These are phyloP conservation scores for Acarospora socialis DNA, from an alignment of 2,329 filamentous ascomycete species.

Conservation along the genomic window DNA sequence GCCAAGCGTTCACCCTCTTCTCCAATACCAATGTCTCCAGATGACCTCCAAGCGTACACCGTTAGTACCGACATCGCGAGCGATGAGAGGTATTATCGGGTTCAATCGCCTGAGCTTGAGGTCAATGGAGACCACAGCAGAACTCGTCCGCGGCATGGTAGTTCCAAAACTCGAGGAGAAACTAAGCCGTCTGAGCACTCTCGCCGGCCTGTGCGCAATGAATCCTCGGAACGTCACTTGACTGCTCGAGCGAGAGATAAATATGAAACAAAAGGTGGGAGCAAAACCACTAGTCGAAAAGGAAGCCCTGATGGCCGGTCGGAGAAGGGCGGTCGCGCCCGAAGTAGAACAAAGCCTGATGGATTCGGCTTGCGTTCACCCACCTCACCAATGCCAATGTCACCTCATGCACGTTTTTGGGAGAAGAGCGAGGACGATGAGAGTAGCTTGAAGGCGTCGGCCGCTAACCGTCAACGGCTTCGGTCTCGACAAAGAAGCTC, in stretches of 20 bases:
- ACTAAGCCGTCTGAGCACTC: constrained; percentile 22
- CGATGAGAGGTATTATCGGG: constrained; percentile 21
- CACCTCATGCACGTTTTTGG: constrained; percentile 40
- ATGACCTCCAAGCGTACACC: constrained; percentile 47
- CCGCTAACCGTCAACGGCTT: constrained; percentile 30
- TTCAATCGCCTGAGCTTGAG: constrained; percentile 40
- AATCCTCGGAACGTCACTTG: constrained; percentile 12
- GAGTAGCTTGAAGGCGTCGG: constrained; percentile 36
- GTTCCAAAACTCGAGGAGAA: constrained; percentile 21
- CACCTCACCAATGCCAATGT: constrained; percentile 66
- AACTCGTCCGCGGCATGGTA: constrained; percentile 14
- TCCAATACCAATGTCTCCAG: constrained; percentile 85
- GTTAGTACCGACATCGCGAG: constrained; percentile 31
- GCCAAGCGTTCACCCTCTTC: constrained; percentile 82
- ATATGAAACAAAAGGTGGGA: too few relatives aligned
- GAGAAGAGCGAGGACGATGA: constrained; percentile 47
- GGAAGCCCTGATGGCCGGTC: constrained; percentile 32
- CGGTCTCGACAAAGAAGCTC: constrained; percentile 37
- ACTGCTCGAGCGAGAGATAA: too few relatives aligned
- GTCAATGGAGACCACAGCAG: constrained; percentile 17
- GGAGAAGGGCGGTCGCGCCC: constrained; percentile 39
- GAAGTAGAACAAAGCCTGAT: constrained; percentile 46
- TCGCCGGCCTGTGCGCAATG: constrained; percentile 15
- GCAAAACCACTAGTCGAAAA: constrained; percentile 25
- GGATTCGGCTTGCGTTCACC: constrained; percentile 54